Evolutionary conservation across 1,284 basidiomycete genomes (phyloP).

Genomic region (Schizophyllum amplum): DNA sequence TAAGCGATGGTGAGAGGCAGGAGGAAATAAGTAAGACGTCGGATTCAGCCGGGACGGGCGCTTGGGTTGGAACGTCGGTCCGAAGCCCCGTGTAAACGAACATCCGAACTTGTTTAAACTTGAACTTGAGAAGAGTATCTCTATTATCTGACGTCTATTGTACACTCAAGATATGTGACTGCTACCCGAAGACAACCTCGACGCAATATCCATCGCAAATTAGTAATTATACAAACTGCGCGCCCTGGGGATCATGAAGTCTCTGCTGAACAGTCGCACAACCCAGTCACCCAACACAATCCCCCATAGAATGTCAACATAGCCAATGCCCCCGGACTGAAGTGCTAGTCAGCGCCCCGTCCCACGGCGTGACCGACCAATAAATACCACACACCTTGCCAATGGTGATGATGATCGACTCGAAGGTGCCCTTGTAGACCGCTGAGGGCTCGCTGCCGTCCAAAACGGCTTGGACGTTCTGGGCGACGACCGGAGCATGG

Average conservation of each 20-base stretch:
- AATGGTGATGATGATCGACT: slow-evolving; percentile 49
- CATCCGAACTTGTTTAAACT: no score
- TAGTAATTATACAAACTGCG: slow-evolving; percentile 1
- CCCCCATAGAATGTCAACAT: slow-evolving; percentile 42
- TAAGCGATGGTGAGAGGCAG: no score
- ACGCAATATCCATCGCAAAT: no score
- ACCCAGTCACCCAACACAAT: slow-evolving; percentile 27
- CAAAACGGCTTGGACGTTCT: slow-evolving; percentile 42
- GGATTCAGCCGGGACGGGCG: no score
- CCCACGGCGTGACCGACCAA: neutral
- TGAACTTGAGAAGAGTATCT: no score
- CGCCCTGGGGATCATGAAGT: slow-evolving; percentile 10
- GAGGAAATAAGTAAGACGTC: no score
- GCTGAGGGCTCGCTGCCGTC: slow-evolving; percentile 26
- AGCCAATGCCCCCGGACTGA: slow-evolving; percentile 41
- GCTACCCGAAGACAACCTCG: no score
- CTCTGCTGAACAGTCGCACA: slow-evolving; percentile 16
- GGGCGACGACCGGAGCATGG: slow-evolving; percentile 36
- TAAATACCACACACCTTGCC: slow-evolving; percentile 43
- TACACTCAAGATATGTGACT: no score
- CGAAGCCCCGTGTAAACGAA: no score
- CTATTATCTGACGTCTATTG: no score
- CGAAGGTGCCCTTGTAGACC: slow-evolving; percentile 41
- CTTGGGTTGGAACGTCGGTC: no score
- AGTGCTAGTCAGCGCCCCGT: slow-evolving; percentile 1